Base-by-base conservation (phyloP, 2,329 filamentous ascomycete genomes). In the Diaporthe longicolla region DNA sequence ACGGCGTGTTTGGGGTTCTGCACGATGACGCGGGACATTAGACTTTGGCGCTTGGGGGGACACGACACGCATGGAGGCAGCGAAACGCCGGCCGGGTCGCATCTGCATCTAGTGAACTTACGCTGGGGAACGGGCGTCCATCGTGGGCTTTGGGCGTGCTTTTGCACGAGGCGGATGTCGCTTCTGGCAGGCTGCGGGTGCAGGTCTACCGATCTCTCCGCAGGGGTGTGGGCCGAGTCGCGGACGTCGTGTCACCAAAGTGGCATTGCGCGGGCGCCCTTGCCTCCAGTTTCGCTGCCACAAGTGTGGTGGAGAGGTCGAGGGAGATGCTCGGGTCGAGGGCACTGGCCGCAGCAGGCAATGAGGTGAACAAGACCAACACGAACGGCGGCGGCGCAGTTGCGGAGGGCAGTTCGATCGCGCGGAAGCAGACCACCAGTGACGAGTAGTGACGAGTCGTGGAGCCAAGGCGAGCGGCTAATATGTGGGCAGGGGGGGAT, bases 1-100 rank as follows among this genome's bases (percentile, higher is more conserved):
- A 55, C 19, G 79, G 75, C 24, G 77, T 75, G 66, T 50, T 69
- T 11, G 78, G 75, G 26, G 76, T 76, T 73, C 81, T 82, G 77
- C 50, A 63, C 55, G 52, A 71, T 63, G 57, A 71, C 70, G 24
- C 59, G 52, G 45, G 35, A 45, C 26, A 63, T 75, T 75, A 75
- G 74, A 59, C 40, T 52, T 48, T 29, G 40, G 43, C 65, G 52
- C 45, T 68, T 61, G 54, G 1, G 37, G 70, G 4, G 21, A 13
- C 35, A 70, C 4, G 21, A 5, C 40, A 50, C n/a, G 57, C 70
- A 71, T 71, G 19, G 29, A 43, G 35, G 24, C 45, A 29, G 57
- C 70, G 57, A 71, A 71, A 59, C 71, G 50, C 29, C 32, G 35
- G 40, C 37, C 55, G 26, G 43, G 24, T 40, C 32, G 26, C 72